A percentile compares a stretch with the other conserved stretches of the same genome.
These are phyloP conservation scores for Citrus sp. DNA, from an alignment of 345 rosid genomes.

Conservation along the genomic window DNA sequence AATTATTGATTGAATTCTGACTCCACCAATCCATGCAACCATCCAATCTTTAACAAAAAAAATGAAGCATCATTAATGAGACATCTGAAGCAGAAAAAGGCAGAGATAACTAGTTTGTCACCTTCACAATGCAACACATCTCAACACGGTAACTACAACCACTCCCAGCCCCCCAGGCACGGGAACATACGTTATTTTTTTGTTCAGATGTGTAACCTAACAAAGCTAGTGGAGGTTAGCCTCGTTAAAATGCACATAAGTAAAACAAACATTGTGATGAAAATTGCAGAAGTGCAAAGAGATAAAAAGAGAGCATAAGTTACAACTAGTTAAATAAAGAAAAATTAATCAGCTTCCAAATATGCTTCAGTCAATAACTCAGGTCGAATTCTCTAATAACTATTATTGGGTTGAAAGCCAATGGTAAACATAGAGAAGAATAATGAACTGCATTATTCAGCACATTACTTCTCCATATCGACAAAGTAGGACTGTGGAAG, in stretches of 20 bases:
- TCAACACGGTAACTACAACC: slow-evolving; percentile 95
- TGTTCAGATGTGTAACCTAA: slow-evolving; percentile 87
- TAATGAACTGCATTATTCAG: not conserved
- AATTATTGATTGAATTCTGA: not conserved
- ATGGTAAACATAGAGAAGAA: not conserved
- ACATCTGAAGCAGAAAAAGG: not conserved
- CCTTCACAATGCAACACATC: slow-evolving; percentile 98
- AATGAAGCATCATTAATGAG: not conserved
- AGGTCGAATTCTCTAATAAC: not conserved
- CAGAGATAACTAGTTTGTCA: slow-evolving; percentile 23
- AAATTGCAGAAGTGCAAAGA: not conserved
- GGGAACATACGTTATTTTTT: slow-evolving; percentile 96
- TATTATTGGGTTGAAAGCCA: not conserved
- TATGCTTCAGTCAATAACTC: not conserved
- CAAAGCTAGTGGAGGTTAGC: slow-evolving; percentile 1
- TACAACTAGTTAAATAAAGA: not conserved
- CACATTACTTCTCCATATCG: not conserved
- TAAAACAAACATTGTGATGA: not conserved
- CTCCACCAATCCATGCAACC: slow-evolving; percentile 4
- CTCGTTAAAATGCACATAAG: not conserved
- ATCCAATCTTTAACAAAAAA: not conserved
- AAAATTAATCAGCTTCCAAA: not conserved
- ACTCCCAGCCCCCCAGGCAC: slow-evolving; percentile 99
- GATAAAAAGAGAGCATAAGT: not conserved
- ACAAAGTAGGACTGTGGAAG: not conserved